phyloP scores from a whole-genome alignment of 805 yeast genomes.

The Pichia exigua region DNA sequence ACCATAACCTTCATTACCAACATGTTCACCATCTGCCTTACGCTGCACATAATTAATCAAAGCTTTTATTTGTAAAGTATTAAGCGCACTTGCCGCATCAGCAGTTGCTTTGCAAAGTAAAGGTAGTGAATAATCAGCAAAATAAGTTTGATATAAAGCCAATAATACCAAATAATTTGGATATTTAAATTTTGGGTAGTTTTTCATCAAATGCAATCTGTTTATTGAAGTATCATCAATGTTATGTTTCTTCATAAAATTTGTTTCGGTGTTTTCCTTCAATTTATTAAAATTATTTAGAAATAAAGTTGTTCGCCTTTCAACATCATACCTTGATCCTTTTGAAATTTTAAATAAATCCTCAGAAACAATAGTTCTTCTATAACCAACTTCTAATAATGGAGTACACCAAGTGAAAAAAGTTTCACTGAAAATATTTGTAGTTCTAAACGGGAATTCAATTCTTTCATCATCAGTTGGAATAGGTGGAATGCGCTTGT shows the following conservation, averaged over 20 bases:
- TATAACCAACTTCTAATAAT: conserved; percentile 57
- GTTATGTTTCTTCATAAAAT: conserved; percentile 28
- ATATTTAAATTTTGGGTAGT: conserved; percentile 35
- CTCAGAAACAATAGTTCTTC: conserved; percentile 57
- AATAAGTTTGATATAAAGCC: conserved; percentile 45
- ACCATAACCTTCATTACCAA: conserved; percentile 58
- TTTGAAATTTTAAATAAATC: conserved; percentile 49
- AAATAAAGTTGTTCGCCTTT: conserved; percentile 31
- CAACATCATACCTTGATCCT: conserved; percentile 32
- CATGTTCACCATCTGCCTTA: conserved; percentile 36
- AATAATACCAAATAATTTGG: conserved; percentile 35
- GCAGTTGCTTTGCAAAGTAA: conserved; percentile 36
- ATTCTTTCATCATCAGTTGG: conserved; percentile 45
- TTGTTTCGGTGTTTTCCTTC: conserved; percentile 25
- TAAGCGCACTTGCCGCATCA: conserved; percentile 44
- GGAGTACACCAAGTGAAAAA: conserved; percentile 68
- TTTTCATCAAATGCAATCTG: conserved; percentile 18
- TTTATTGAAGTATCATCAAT: conserved; percentile 30
- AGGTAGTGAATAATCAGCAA: conserved; percentile 34
- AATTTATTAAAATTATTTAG: conserved; percentile 26
- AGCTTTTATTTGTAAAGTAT: conserved; percentile 59
- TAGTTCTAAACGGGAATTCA: conserved; percentile 35
- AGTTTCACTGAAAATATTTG: conserved; percentile 34
- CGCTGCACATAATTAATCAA: conserved; percentile 58
- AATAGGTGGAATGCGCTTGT: conserved; percentile 39